Evolutionary conservation across 75 land plant species (phyloP).

Genomic region (Pinus tabuliformis): DNA sequence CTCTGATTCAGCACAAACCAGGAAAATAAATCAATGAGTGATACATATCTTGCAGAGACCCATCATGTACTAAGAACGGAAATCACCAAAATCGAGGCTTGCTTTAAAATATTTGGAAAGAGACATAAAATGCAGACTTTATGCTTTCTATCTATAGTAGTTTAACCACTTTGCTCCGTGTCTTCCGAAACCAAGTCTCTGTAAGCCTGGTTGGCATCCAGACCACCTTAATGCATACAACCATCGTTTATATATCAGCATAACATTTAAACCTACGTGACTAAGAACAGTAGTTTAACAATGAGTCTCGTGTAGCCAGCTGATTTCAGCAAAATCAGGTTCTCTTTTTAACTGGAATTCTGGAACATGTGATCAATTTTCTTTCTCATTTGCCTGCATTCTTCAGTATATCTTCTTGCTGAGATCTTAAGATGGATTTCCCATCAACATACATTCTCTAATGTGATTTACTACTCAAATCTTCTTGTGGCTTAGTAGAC

Average conservation of each 20-base stretch:
- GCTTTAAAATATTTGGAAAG: not conserved
- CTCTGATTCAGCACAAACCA: no score
- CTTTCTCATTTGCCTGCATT: not conserved
- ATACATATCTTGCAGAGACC: not conserved
- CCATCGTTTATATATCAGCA: not conserved
- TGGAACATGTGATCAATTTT: not conserved
- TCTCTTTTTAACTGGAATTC: not conserved
- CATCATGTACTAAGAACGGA: not conserved
- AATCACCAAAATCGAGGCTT: not conserved
- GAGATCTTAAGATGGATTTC: not conserved
- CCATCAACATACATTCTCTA: not conserved
- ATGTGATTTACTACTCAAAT: not conserved
- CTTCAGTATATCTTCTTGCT: not conserved
- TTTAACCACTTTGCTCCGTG: not conserved
- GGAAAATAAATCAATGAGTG: not conserved
- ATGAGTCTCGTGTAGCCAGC: not conserved
- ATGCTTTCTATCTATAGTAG: not conserved
- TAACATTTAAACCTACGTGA: not conserved
- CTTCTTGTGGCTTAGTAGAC: constrained; percentile 44
- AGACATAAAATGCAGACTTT: not conserved
- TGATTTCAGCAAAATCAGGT: not conserved
- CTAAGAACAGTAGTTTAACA: not conserved
- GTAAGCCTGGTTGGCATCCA: not conserved
- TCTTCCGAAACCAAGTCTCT: not conserved
- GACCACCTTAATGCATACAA: not conserved